Percentiles rank a stretch among this genome's conserved stretches.
Conservation (phyloP, 257 asterid species). For the Solanum phureja region DNA sequence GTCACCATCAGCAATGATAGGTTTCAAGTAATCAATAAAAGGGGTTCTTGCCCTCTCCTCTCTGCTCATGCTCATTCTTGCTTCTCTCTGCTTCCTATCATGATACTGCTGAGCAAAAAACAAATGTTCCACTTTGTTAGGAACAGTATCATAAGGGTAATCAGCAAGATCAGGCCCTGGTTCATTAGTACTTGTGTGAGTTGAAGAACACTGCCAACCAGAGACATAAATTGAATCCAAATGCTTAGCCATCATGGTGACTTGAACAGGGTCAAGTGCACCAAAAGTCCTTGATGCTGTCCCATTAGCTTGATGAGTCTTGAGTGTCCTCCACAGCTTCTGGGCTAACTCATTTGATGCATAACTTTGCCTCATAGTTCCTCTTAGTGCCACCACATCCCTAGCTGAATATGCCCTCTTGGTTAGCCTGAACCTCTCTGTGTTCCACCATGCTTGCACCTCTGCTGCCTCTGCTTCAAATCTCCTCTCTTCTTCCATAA, state of each 20-base stretch:
- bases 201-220: slow-evolving; percentile 98
- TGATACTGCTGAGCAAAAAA: slow-evolving; percentile 92
- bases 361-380: slow-evolving; percentile 60
- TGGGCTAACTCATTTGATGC: slow-evolving; percentile 82
- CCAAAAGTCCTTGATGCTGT: slow-evolving; percentile 94
- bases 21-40: slow-evolving; percentile 69
- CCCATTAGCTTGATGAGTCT: slow-evolving; percentile 77
- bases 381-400: slow-evolving; percentile 86
- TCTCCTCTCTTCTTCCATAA: slow-evolving; percentile 90
- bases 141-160: slow-evolving; percentile 94
- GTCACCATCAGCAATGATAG: slow-evolving; percentile 95
- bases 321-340: slow-evolving; percentile 92
- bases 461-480: slow-evolving; percentile 84
- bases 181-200: slow-evolving; percentile 88
- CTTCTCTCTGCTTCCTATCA: slow-evolving; percentile 89
- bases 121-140: slow-evolving; percentile 94
- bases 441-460: slow-evolving; percentile 97
- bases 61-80: slow-evolving; percentile 68
- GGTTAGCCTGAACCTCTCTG: slow-evolving; percentile 76
- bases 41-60: slow-evolving; percentile 74
- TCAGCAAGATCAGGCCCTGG: slow-evolving; percentile 99
- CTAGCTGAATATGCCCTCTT: slow-evolving; percentile 88
- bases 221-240: slow-evolving; percentile 88
- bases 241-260: slow-evolving; percentile 94
- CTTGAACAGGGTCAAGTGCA: slow-evolving; percentile 94